Evolutionary conservation across 176 grass and related monocot genomes (phyloP).

Genomic region (Urochloa ruziziensis): DNA sequence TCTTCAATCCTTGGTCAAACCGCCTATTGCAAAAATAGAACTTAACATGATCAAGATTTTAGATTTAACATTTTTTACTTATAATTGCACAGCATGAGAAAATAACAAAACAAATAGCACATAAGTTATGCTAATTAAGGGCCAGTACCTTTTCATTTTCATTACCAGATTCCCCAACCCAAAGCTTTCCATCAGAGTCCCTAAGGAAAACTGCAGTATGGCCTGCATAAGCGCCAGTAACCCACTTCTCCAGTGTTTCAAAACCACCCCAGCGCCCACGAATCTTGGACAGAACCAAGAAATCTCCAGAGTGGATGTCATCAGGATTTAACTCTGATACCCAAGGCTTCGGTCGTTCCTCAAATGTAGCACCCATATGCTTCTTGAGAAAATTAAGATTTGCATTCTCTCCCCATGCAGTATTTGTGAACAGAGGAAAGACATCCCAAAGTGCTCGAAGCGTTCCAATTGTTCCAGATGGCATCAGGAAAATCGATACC

Average conservation of each 20-base stretch:
- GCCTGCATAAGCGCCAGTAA: slow-evolving; percentile 93
- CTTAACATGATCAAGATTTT: not conserved
- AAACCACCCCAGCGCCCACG: slow-evolving; percentile 97
- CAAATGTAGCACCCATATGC: slow-evolving; percentile 93
- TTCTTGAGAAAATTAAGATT: slow-evolving; percentile 92
- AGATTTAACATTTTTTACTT: not conserved
- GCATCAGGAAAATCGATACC: slow-evolving; percentile 97
- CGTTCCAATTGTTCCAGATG: slow-evolving; percentile 93
- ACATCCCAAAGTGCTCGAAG: slow-evolving; percentile 94
- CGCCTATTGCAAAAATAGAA: not conserved
- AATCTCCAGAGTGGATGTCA: slow-evolving; percentile 93
- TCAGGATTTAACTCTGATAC: slow-evolving; percentile 75
- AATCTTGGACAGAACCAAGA: slow-evolving; percentile 89
- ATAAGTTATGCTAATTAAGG: not conserved
- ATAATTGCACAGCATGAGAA: slow-evolving; percentile 1
- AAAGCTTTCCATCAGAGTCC: slow-evolving; percentile 91
- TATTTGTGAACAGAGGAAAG: slow-evolving; percentile 90
- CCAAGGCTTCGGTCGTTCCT: slow-evolving; percentile 87
- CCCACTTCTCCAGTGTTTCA: slow-evolving; percentile 97
- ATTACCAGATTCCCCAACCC: slow-evolving; percentile 95
- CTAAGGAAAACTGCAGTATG: slow-evolving; percentile 85
- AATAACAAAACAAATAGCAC: not conserved
- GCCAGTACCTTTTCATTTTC: slow-evolving; percentile 82
- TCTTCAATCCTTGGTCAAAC: not conserved
- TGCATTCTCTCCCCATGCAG: slow-evolving; percentile 77